These are phyloP conservation scores for Diaporthe velutina DNA, from an alignment of 2,329 filamentous ascomycete species.

Conservation along the genomic window DNA sequence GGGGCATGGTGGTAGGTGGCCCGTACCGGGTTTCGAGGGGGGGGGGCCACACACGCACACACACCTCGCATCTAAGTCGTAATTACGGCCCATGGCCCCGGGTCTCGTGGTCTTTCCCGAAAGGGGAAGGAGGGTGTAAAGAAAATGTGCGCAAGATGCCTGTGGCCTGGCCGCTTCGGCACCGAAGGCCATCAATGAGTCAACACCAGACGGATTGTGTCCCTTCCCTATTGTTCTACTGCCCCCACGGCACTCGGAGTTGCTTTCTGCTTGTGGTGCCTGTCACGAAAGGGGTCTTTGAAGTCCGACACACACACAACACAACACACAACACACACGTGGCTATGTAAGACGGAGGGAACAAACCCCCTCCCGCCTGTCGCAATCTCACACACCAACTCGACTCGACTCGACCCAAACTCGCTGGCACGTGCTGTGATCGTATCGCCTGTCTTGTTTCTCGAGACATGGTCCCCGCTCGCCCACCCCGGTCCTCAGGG, in stretches of 20 bases:
- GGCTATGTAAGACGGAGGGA: constrained; percentile 7
- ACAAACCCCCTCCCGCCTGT: not conserved
- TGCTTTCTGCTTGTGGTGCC: not conserved
- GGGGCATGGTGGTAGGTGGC: not conserved
- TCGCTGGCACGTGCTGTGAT: not conserved
- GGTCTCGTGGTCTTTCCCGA: constrained; percentile 5
- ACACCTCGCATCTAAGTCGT: constrained; percentile 26
- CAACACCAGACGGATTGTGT: not conserved
- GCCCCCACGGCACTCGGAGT: not conserved
- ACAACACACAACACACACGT: no score
- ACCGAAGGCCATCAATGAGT: not conserved
- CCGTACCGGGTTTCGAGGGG: not conserved
- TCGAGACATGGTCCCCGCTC: not conserved
- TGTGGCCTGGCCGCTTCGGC: constrained; percentile 5
- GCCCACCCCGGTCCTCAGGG: not conserved
- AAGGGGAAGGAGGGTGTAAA: constrained; percentile 2
- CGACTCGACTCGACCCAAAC: not conserved
- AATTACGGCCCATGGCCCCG: not conserved
- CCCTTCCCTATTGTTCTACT: not conserved
- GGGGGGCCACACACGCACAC: no score
- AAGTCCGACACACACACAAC: constrained; percentile 2
- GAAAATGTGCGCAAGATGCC: not conserved
- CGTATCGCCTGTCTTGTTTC: not conserved
- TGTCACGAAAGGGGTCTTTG: not conserved
- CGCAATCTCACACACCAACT: not conserved